A percentile compares a stretch with the other conserved stretches of the same genome.
These are phyloP conservation scores for Colletotrichum musicola DNA, from an alignment of 2,329 filamentous ascomycete species.

Conservation along the genomic window DNA sequence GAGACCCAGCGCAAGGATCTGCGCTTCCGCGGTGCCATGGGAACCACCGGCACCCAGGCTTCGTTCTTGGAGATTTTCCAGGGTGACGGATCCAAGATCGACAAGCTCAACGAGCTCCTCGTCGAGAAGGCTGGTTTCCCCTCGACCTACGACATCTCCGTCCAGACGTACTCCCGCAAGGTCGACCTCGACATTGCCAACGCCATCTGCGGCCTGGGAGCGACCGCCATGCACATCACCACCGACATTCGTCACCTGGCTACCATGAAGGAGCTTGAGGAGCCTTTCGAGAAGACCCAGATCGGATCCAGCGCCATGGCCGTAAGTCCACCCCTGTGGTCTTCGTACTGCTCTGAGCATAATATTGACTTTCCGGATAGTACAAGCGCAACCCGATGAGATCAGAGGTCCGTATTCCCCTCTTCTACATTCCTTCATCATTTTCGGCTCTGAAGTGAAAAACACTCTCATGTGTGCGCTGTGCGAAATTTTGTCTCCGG, in stretches of 20 bases:
- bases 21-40: conserved; percentile 78
- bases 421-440: too few relatives aligned
- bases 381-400: conserved; percentile 62
- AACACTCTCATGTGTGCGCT: too few relatives aligned
- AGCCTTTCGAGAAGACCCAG: conserved; percentile 82
- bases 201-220: conserved; percentile 81
- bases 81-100: conserved; percentile 62
- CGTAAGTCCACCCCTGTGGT: too few relatives aligned
- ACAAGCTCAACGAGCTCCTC: conserved; percentile 67
- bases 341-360: too few relatives aligned
- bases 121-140: conserved; percentile 71
- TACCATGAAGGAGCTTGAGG: conserved; percentile 85
- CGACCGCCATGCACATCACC: conserved; percentile 79
- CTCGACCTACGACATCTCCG: conserved; percentile 70
- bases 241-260: conserved; percentile 81
- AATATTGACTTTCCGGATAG: too few relatives aligned
- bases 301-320: conserved; percentile 62
- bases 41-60: conserved; percentile 82
- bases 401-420: conserved; percentile 53
- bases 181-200: conserved; percentile 86
- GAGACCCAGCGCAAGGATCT: conserved; percentile 76
- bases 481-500: too few relatives aligned
- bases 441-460: too few relatives aligned
- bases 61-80: conserved; percentile 74
- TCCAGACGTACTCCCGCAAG: conserved; percentile 74